Evolutionary conservation across 768 basidiomycete genomes (phyloP).

Genomic region (Jaapia argillacea): DNA sequence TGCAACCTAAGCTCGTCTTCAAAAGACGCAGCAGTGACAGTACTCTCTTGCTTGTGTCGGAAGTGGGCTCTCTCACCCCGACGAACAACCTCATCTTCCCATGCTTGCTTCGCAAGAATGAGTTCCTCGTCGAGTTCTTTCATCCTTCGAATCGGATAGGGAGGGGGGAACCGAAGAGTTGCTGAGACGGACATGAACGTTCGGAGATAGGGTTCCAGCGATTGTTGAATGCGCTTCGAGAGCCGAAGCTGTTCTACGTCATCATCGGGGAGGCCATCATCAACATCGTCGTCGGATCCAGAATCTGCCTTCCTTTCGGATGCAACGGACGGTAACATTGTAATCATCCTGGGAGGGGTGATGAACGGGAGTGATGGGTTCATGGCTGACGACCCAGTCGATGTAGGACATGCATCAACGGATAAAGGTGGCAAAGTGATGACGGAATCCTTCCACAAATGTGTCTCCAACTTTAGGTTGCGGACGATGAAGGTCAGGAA

Average conservation of each 20-base stretch:
- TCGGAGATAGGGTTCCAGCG: conserved; percentile 72
- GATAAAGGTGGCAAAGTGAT: conserved; percentile 64
- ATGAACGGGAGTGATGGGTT: conserved; percentile 2
- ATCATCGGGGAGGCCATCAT: conserved; percentile 42
- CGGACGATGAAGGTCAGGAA: conserved; percentile 91
- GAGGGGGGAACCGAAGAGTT: conserved; percentile 85
- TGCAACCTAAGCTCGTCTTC: conserved; percentile 52
- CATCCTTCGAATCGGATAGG: conserved; percentile 82
- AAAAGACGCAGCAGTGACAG: conserved; percentile 20
- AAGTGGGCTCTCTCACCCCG: conserved; percentile 48
- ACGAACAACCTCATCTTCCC: conserved; percentile 81
- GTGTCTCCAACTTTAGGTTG: conserved; percentile 88
- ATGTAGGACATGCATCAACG: conserved; percentile 50
- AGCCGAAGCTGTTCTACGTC: conserved; percentile 63
- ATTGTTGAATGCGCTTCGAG: conserved; percentile 69
- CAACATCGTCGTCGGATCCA: conserved; percentile 19
- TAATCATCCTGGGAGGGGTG: too few relatives aligned
- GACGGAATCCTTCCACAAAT: conserved; percentile 86
- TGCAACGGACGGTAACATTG: too few relatives aligned
- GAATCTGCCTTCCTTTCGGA: conserved; percentile 1
- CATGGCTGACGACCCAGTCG: background rate
- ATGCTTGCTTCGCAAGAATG: conserved; percentile 55
- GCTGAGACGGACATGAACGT: conserved; percentile 94
- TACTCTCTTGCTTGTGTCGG: conserved; percentile 31
- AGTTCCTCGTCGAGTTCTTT: conserved; percentile 78